Conservation (phyloP, 192 early-diverging fungal species). For the Helicostylum pulchrum region DNA sequence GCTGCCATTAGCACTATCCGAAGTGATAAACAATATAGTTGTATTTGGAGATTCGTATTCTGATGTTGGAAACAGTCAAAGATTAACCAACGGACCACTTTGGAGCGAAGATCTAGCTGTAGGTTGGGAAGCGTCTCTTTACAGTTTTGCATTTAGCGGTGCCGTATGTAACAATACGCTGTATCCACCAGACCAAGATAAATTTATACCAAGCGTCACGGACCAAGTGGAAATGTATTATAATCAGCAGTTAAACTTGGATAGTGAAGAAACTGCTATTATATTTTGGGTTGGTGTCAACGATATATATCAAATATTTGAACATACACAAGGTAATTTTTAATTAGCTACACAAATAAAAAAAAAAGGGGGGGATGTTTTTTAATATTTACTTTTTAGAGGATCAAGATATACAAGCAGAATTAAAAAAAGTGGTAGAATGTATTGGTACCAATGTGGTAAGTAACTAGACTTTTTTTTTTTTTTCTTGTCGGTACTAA, state of each 20-base stretch:
- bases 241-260: constrained; percentile 22
- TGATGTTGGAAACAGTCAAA: constrained; percentile 29
- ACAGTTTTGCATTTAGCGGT: constrained; percentile 37
- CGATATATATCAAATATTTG: constrained; percentile 21
- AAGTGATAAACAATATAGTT: constrained; percentile 30
- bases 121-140: constrained; percentile 33
- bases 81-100: constrained; percentile 35
- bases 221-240: constrained; percentile 40
- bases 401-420: neutral
- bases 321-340: neutral
- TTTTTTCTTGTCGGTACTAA: neutral
- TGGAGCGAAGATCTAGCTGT: constrained; percentile 35
- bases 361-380: neutral
- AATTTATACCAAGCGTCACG: constrained; percentile 20
- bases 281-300: constrained; percentile 33
- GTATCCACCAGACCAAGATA: neutral
- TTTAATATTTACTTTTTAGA: neutral
- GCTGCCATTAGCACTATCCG: neutral
- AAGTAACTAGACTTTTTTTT: neutral
- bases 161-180: constrained; percentile 26
- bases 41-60: constrained; percentile 41
- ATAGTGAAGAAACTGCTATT: constrained; percentile 33
- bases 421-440: constrained; percentile 6
- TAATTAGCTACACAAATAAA: neutral
- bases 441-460: constrained; percentile 34